Percentiles rank a stretch among this genome's conserved stretches.
Conservation (phyloP, 768 basidiomycete genomes). For the Hericium coralloides region DNA sequence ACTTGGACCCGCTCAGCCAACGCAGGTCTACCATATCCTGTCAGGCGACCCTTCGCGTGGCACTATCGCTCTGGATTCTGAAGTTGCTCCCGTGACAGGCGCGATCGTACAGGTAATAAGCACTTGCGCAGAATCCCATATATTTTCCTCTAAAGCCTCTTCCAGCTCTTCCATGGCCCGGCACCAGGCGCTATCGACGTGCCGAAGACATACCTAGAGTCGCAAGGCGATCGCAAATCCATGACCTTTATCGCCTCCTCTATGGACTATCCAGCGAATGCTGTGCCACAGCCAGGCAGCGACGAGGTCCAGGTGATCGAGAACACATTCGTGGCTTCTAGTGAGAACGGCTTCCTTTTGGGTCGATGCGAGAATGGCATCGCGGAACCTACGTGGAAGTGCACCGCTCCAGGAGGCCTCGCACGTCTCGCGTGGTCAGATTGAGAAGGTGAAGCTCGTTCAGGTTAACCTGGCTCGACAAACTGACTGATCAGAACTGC, state of each 20-base stretch:
- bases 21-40: constrained; percentile 46
- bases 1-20: constrained; percentile 22
- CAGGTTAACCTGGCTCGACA: no score
- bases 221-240: background rate
- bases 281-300: background rate
- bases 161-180: background rate
- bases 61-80: constrained; percentile 48
- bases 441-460: background rate
- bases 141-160: background rate
- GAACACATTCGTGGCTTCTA: constrained; percentile 36
- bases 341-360: constrained; percentile 45
- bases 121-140: constrained; percentile 9
- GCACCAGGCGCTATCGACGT: background rate
- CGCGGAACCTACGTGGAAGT: constrained; percentile 30
- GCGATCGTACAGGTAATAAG: constrained; percentile 44
- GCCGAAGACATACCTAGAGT: background rate
- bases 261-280: background rate
- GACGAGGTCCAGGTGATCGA: constrained; percentile 15
- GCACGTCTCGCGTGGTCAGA: constrained; percentile 19
- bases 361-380: constrained; percentile 16
- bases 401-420: constrained; percentile 29
- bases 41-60: constrained; percentile 71
- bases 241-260: background rate
- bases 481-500: no score
- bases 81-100: constrained; percentile 41